Conservation (phyloP, 192 early-diverging fungal genomes). For the Endogone sp. region DNA sequence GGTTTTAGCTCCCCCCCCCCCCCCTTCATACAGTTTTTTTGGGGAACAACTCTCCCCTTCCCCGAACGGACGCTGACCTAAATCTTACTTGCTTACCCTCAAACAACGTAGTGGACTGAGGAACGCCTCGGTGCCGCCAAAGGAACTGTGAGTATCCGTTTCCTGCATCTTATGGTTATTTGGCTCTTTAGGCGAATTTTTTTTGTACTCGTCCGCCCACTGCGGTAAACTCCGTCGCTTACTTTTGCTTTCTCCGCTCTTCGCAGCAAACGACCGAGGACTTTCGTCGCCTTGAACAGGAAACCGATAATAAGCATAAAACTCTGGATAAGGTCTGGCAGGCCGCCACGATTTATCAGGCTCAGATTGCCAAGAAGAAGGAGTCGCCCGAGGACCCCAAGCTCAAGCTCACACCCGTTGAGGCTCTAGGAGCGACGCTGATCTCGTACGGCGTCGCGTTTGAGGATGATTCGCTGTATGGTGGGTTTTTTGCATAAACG, state of each 20-base stretch:
- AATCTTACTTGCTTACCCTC: constrained; percentile 2
- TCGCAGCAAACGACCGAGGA: constrained; percentile 55
- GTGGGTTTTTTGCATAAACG: constrained; percentile 24
- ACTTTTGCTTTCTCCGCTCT: background rate
- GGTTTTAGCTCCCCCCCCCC: constrained; percentile 3
- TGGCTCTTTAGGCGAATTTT: too few species aligned
- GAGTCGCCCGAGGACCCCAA: constrained; percentile 58
- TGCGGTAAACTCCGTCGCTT: too few species aligned
- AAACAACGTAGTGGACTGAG: constrained; percentile 59
- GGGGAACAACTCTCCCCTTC: too few species aligned
- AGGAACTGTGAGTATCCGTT: constrained; percentile 49
- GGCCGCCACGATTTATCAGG: constrained; percentile 42
- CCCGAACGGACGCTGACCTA: too few species aligned
- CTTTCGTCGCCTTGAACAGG: constrained; percentile 71
- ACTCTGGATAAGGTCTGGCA: constrained; percentile 62
- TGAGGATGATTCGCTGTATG: constrained; percentile 28
- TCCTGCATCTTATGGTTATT: too few species aligned
- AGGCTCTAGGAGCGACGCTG: constrained; percentile 64
- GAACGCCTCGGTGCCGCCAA: constrained; percentile 71
- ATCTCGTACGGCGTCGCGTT: constrained; percentile 51
- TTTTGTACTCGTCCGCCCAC: too few species aligned
- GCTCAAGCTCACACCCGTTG: constrained; percentile 56
- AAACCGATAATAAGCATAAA: constrained; percentile 62
- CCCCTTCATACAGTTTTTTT: background rate
- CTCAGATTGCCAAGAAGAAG: constrained; percentile 60